A percentile compares a stretch with the other conserved stretches of the same genome.
phyloP scores from a whole-genome alignment of 768 basidiomycete genomes.

The Leccinum broughii region DNA sequence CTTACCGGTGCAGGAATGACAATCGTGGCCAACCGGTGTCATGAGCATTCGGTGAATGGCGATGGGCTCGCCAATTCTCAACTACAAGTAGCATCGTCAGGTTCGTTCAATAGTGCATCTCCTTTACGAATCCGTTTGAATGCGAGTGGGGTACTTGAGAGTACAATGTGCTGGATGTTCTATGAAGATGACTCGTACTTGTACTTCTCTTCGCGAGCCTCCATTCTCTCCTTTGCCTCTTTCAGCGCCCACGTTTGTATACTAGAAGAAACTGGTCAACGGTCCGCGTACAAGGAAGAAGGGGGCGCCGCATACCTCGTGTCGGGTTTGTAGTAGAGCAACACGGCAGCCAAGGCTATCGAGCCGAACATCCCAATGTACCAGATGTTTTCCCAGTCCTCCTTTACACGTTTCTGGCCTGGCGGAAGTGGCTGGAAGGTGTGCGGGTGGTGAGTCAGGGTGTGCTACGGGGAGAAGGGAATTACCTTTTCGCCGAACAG shows the following conservation, averaged over 20 bases:
- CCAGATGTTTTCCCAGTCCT: slow-evolving; percentile 92
- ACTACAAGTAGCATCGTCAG: background rate
- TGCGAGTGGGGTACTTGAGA: slow-evolving; percentile 7
- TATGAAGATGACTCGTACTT: slow-evolving; percentile 67
- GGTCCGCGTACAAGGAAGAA: slow-evolving; percentile 2
- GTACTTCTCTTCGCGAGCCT: slow-evolving; percentile 88
- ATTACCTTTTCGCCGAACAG: slow-evolving; percentile 87
- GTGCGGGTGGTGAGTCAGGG: slow-evolving; percentile 2
- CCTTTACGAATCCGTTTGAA: background rate
- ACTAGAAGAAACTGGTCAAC: slow-evolving; percentile 40
- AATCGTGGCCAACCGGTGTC: background rate
- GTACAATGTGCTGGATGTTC: slow-evolving; percentile 6
- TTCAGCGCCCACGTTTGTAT: slow-evolving; percentile 91
- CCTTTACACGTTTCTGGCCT: slow-evolving; percentile 83
- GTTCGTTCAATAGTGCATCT: background rate
- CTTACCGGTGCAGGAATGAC: background rate
- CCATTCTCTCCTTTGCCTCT: slow-evolving; percentile 89
- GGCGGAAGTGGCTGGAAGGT: slow-evolving; percentile 63
- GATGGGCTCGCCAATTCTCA: background rate
- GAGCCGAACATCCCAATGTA: slow-evolving; percentile 90
- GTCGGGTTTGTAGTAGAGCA: slow-evolving; percentile 91
- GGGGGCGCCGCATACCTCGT: slow-evolving; percentile 63
- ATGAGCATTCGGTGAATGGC: background rate
- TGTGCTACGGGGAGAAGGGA: background rate
- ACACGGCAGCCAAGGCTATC: slow-evolving; percentile 71